Conservation (phyloP, 768 basidiomycete genomes). For the Daedaleopsis nitida region DNA sequence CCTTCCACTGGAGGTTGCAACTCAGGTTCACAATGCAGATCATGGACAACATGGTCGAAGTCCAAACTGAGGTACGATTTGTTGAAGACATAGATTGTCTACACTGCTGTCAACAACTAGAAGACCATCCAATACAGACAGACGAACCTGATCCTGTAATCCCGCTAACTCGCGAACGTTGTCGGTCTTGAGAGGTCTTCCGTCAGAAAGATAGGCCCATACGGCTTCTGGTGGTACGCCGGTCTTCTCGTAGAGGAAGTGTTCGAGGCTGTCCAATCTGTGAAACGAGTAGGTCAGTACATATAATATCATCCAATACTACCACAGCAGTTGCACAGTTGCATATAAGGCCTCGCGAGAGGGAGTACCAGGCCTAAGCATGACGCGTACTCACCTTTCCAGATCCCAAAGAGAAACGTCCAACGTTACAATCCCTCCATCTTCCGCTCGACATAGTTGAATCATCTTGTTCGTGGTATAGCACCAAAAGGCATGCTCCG, state of each 20-base stretch:
- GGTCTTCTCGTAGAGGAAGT: slow-evolving; percentile 70
- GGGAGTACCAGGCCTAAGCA: neutral
- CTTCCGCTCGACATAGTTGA: slow-evolving; percentile 44
- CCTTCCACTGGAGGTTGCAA: slow-evolving; percentile 76
- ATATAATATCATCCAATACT: neutral
- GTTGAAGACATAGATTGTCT: slow-evolving; percentile 85
- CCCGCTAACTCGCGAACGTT: slow-evolving; percentile 79
- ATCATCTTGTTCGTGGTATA: slow-evolving; percentile 29
- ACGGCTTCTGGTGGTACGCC: slow-evolving; percentile 70
- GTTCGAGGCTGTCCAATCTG: slow-evolving; percentile 70
- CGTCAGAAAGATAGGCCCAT: slow-evolving; percentile 80
- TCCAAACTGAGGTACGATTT: slow-evolving; percentile 76
- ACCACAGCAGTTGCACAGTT: neutral
- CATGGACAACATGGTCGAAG: slow-evolving; percentile 62
- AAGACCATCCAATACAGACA: neutral
- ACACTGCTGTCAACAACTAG: neutral
- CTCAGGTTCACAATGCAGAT: slow-evolving; percentile 60
- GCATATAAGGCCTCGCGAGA: neutral
- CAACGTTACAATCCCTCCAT: slow-evolving; percentile 46
- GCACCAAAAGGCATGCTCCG: neutral
- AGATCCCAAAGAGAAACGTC: slow-evolving; percentile 75
- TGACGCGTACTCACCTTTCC: slow-evolving; percentile 54
- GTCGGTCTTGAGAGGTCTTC: slow-evolving; percentile 65
- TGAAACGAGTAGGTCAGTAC: neutral
- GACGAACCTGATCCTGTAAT: slow-evolving; percentile 69